Evolutionary conservation across 345 rosid genomes (phyloP).

Genomic region (Euphorbia pulcherrima): DNA sequence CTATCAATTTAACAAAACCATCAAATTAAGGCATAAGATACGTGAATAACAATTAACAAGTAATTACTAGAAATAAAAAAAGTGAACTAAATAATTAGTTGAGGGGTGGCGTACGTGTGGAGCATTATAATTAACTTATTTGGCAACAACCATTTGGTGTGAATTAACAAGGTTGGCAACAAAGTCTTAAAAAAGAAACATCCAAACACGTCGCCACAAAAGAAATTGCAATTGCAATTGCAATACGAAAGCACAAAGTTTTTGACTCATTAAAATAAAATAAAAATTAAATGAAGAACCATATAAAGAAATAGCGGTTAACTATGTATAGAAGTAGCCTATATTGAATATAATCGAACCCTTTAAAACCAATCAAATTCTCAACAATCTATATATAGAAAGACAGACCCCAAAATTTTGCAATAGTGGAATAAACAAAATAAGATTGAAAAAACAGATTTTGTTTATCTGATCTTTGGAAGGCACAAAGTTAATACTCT

Average conservation of each 20-base stretch:
- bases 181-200: neutral
- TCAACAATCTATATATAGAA: neutral
- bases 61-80: neutral
- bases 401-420: neutral
- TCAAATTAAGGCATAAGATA: neutral
- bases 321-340: neutral
- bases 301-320: neutral
- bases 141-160: neutral
- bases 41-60: neutral
- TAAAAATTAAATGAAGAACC: neutral
- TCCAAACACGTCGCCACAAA: neutral
- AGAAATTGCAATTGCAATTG: too few species aligned
- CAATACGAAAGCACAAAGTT: too few species aligned
- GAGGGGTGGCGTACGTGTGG: neutral
- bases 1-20: neutral
- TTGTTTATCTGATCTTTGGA: neutral
- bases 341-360: too few species aligned
- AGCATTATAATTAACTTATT: too few species aligned
- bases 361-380: too few species aligned
- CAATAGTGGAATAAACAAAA: neutral
- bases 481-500: conserved; percentile 8
- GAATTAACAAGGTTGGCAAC: neutral
- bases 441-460: neutral
- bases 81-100: neutral
- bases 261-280: too few species aligned